Base-by-base conservation (phyloP, 2,329 filamentous ascomycete species). In the Fusarium chlamydosporum region DNA sequence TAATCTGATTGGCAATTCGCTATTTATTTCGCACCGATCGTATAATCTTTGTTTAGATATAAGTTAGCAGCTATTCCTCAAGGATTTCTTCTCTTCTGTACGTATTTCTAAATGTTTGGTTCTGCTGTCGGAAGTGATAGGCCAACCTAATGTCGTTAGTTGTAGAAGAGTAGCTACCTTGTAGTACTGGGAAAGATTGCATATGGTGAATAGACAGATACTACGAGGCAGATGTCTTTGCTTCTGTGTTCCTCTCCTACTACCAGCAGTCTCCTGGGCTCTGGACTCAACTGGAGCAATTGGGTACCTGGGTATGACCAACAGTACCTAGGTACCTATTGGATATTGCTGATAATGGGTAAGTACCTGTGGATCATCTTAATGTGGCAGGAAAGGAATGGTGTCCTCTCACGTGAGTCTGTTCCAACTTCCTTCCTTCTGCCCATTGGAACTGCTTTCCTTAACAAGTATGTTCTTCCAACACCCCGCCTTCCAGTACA, bases 361-460 rank as follows among this genome's bases (percentile, higher is more conserved):
- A 23, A 29, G 27, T 29, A 29, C 29, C 67, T 57, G 68, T 61
- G 68, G 67, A 66, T 46, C 46, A 66, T 46, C 46, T 47, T 4
- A 15, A 8, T 27, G 18, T 13, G 15, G 46, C 20, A 27, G 10
- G 12, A 15, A 23, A 57, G n/a, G 31, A 43, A 45, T 37, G 31
- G 11, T 52, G 45, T 62, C 26, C 4, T 61, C 18, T 50, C 29
- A 52, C 59, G 47, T 63, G 66, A 68, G 54, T 15, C 50, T 20
- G 37, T 48, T 43, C 37, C 23, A 61, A 42, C 48, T 6, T 57
- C 34, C 16, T 29, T 29, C 34, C 29, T 23, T 31, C 26, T 27
- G 26, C 12, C 35, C 12, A 26, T 31, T 53, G 27, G 12, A 45
- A 62, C 50, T 35, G 34, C 18, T 23, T 38, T 7, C 31, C 13